These are phyloP conservation scores for Xylaria sp. DNA, from an alignment of 2,329 filamentous ascomycete genomes.

Conservation along the genomic window DNA sequence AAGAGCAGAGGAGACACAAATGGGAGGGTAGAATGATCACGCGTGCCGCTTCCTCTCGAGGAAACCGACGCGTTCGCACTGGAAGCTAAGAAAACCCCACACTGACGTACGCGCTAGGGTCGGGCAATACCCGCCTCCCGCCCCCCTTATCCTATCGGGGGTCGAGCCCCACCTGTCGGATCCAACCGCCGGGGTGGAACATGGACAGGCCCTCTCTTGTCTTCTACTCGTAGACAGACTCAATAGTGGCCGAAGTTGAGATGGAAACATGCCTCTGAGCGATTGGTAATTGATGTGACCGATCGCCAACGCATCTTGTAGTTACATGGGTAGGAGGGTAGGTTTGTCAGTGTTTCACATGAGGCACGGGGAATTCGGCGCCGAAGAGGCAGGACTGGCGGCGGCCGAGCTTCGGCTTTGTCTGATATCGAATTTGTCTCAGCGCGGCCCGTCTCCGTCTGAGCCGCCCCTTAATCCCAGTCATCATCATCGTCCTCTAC, in stretches of 20 bases:
- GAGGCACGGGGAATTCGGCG: background rate
- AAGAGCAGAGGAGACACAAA: background rate
- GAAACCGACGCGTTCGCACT: conserved; percentile 5
- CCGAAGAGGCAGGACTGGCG: background rate
- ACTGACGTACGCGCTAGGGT: conserved; percentile 20
- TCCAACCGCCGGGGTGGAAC: background rate
- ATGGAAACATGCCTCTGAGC: background rate
- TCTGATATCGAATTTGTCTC: conserved; percentile 9
- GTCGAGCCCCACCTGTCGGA: background rate
- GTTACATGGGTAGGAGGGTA: conserved; percentile 4
- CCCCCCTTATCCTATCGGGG: too few species aligned
- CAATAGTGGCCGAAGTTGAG: background rate
- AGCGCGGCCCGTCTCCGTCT: background rate
- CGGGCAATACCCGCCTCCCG: background rate
- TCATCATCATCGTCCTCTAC: conserved; percentile 58
- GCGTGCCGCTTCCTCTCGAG: conserved; percentile 13
- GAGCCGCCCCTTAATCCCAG: conserved; percentile 58
- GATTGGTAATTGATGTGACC: conserved; percentile 2
- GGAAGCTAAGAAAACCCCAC: conserved; percentile 17
- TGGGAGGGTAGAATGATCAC: background rate
- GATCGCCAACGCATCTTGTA: background rate
- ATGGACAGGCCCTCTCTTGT: too few species aligned
- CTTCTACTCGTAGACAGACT: too few species aligned
- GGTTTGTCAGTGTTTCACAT: background rate
- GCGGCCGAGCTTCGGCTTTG: background rate